These are phyloP conservation scores for Anisogramma anomala DNA, from an alignment of 2,329 filamentous ascomycete species.

Conservation along the genomic window DNA sequence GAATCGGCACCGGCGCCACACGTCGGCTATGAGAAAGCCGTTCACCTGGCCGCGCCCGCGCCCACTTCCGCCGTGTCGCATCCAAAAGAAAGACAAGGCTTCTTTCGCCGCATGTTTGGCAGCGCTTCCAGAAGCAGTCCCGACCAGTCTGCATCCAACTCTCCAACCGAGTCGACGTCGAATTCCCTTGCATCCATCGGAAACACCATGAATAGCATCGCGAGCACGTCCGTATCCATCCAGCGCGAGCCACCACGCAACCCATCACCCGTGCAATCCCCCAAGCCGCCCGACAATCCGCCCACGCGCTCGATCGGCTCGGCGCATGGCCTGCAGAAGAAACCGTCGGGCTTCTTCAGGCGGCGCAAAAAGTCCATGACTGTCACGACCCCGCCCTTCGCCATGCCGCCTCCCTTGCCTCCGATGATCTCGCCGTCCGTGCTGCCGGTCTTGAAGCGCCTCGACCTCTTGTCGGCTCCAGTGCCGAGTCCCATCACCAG, in stretches of 20 bases:
- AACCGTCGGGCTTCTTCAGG: constrained; percentile 88
- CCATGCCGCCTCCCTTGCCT: constrained; percentile 48
- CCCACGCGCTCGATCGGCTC: constrained; percentile 35
- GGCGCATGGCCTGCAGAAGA: constrained; percentile 61
- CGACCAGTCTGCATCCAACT: constrained; percentile 7
- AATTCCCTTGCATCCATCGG: not conserved
- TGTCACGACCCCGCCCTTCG: constrained; percentile 32
- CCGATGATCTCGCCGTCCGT: constrained; percentile 26
- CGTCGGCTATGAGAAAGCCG: constrained; percentile 47
- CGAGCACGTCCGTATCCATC: constrained; percentile 7
- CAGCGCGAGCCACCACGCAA: constrained; percentile 7
- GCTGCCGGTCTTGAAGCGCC: constrained; percentile 19
- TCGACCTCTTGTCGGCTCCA: constrained; percentile 20
- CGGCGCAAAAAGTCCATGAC: constrained; percentile 81
- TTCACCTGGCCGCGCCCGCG: constrained; percentile 30
- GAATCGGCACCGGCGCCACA: constrained; percentile 46
- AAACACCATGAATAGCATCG: constrained; percentile 4
- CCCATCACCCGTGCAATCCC: constrained; percentile 32
- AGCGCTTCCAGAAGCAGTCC: constrained; percentile 45
- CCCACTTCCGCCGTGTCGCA: constrained; percentile 29
- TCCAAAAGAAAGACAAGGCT: constrained; percentile 59
- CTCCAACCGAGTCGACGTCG: constrained; percentile 5
- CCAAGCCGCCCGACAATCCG: constrained; percentile 27
- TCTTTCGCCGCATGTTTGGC: constrained; percentile 88
- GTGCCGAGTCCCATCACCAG: constrained; percentile 62